Evolutionary conservation across 331 rosid species (phyloP), one percentile per base, ranked within the genome.

Genomic region (Cucumis variabilis): DNA sequence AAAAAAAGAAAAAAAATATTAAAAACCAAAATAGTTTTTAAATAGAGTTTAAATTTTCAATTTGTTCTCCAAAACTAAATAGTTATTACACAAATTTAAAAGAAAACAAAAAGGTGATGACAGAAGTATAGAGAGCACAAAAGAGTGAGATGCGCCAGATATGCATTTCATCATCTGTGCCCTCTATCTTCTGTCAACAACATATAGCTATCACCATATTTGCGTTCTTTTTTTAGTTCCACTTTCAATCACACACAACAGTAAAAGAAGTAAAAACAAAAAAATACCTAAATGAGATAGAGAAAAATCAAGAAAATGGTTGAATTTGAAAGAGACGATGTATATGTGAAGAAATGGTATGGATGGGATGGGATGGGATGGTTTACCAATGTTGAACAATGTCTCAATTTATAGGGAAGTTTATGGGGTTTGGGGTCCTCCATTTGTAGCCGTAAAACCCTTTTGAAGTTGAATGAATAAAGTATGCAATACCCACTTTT

Each of bases 71-170:
- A 16, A 58, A 17, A 2, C 1, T 58, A 53, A 15, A 58, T 58
- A 58, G 65, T 58, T 58, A 58, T 58, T 2, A 58, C 16, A 58
- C 10, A 5, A 3, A 58, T 16, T 58, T 16, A 17, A 7, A 78
- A 70, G 24, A 44, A 58, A 25, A 3, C 2, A 73, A 74, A 6
- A 50, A 86, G 88, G 83, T 60, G 88, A 58, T 74, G 88, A 86
- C 88, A 86, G 88, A 86, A 86, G 88, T 4, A 74, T 86, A 86
- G 88, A 74, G 88, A 86, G 88, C 88, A 86, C 88, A 58, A 86
- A 86, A 73, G 88, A 86, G 83, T 86, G 88, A 86, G 83, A 72
- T 71, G 88, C 84, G 9, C 10, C 12, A 44, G 9, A 70, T 0
- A 86, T 73, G 84, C 88, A 86, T 58, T 74, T 58, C 88, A 86